A percentile compares a stretch with the other conserved stretches of the same genome.
These are phyloP conservation scores for Nicotiana otophora DNA, from an alignment of 257 asterid species.

Conservation along the genomic window DNA sequence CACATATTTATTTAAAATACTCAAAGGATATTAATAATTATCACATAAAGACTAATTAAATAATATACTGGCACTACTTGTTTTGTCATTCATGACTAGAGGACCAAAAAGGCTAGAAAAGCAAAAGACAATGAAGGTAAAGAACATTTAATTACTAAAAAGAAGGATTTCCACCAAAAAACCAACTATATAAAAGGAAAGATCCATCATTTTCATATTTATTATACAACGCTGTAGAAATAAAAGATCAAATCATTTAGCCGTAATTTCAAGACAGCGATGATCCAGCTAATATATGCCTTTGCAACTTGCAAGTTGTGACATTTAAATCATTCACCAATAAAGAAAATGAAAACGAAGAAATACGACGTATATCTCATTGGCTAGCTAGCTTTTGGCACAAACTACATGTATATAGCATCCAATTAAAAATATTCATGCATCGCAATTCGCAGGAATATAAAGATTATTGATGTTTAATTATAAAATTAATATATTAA, in stretches of 20 bases:
- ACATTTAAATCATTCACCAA: not conserved
- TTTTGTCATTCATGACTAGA: slow-evolving; percentile 1
- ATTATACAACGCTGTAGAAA: not conserved
- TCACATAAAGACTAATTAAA: not conserved
- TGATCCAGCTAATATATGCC: slow-evolving; percentile 14
- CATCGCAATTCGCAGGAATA: too few relatives aligned
- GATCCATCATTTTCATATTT: slow-evolving; percentile 6
- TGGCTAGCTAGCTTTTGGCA: not conserved
- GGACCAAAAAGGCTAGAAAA: not conserved
- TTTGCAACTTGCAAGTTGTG: slow-evolving; percentile 1
- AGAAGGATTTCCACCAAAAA: not conserved
- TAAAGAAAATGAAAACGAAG: not conserved
- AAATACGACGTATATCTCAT: not conserved
- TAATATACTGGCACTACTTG: not conserved
- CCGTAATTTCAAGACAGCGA: slow-evolving; percentile 6
- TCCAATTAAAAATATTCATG: not conserved
- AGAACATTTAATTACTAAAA: not conserved
- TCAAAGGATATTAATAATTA: not conserved
- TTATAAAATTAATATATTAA: too few relatives aligned
- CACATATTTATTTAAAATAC: too few relatives aligned
- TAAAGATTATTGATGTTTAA: too few relatives aligned
- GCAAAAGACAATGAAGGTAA: not conserved
- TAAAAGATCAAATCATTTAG: not conserved
- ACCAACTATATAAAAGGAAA: not conserved
- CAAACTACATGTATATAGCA: not conserved